phyloP scores from a whole-genome alignment of 2,329 filamentous ascomycete genomes.

The Fusarium temperatum region DNA sequence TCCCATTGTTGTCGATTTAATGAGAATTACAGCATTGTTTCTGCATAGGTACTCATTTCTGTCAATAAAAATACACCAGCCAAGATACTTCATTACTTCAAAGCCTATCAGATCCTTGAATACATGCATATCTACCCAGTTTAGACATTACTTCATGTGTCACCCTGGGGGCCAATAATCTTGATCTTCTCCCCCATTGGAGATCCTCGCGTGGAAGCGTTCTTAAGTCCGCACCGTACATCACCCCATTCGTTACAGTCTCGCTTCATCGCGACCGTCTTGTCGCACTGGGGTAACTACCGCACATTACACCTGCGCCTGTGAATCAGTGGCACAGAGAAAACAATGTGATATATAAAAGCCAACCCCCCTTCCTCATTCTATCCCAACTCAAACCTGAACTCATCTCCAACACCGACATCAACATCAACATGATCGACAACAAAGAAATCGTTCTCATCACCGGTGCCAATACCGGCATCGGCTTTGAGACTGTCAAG shows the following conservation, averaged over 20 bases:
- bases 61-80: neutral
- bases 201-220: neutral
- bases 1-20: neutral
- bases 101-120: neutral
- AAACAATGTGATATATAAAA: slow-evolving; percentile 1
- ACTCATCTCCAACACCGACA: neutral
- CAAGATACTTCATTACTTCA: neutral
- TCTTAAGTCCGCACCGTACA: slow-evolving; percentile 10
- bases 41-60: neutral
- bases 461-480: slow-evolving; percentile 69
- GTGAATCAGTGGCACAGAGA: slow-evolving; percentile 1
- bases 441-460: slow-evolving; percentile 59
- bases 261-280: neutral
- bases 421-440: slow-evolving; percentile 27
- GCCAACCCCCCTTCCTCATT: neutral
- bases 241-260: neutral
- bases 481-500: slow-evolving; percentile 67
- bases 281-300: neutral
- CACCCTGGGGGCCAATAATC: neutral
- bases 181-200: neutral
- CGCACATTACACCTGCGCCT: neutral
- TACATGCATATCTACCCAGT: neutral
- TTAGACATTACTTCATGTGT: neutral
- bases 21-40: neutral
- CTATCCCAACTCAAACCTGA: neutral